These are phyloP conservation scores for Meira nashicola DNA, from an alignment of 1,284 basidiomycete genomes.

Conservation along the genomic window DNA sequence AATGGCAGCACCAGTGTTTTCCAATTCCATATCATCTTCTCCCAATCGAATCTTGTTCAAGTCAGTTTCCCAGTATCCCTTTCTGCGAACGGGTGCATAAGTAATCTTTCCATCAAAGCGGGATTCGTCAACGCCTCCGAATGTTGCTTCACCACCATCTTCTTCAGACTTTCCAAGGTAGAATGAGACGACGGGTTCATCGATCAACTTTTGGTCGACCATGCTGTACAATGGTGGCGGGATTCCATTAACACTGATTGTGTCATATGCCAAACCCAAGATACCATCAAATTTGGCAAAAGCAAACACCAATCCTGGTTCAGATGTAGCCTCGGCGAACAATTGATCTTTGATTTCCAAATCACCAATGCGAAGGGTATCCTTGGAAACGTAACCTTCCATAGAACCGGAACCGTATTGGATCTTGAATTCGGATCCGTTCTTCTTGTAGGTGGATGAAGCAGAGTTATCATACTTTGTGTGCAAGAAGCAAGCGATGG, in stretches of 20 bases:
- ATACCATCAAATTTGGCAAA: conserved; percentile 73
- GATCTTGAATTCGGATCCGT: conserved; percentile 86
- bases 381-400: conserved; percentile 90
- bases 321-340: conserved; percentile 94
- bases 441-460: conserved; percentile 84
- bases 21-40: conserved; percentile 74
- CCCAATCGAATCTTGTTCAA: conserved; percentile 55
- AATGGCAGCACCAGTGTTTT: conserved; percentile 76
- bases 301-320: conserved; percentile 94
- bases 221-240: conserved; percentile 93
- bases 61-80: conserved; percentile 80
- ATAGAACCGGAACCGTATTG: conserved; percentile 95
- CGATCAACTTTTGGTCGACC: conserved; percentile 77
- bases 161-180: conserved; percentile 79
- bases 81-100: conserved; percentile 88
- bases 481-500: conserved; percentile 97
- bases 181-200: conserved; percentile 88
- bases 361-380: conserved; percentile 78
- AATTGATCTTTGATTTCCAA: conserved; percentile 71
- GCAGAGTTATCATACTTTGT: conserved; percentile 76
- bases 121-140: conserved; percentile 79
- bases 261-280: conserved; percentile 89
- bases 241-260: conserved; percentile 90
- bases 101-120: conserved; percentile 77
- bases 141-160: conserved; percentile 86